Evolutionary conservation across 2,329 filamentous ascomycete species (phyloP), one percentile per base, ranked within the genome.

Genomic region (Nectriaceae sp.): DNA sequence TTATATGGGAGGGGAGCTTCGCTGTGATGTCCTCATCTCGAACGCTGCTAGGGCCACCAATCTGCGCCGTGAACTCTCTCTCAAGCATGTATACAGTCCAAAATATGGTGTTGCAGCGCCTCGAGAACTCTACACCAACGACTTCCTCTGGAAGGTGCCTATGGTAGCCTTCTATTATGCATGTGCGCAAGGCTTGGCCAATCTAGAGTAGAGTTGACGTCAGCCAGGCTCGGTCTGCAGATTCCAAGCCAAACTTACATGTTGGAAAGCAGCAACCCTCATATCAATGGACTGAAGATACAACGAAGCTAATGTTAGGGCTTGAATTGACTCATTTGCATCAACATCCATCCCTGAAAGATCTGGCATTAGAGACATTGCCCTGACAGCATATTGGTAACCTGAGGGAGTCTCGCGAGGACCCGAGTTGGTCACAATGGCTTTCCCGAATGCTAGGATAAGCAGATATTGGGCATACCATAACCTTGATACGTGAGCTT

Each of bases 221-320:
- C 19, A 39, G n/a, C n/a, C 8, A 39, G 10, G 16, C 33, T 37
- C n/a, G n/a, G n/a, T n/a, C n/a, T 16, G 16, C 16, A 11, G 8
- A n/a, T 36, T 36, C 33, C 33, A 15, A 36, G 16, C 16, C 16
- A 6, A 13, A 21, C 65, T 50, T n/a, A 71, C 70, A 44, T 72
- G 67, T 11, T 72, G 68, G 21, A 69, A 71, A 0, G 70, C 70
- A 1, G 66, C 65, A 0, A 69, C 57, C 42, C 70, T 60, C 66
- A 72, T 71, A 15, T 73, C 70, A 2, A 73, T 61, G 1, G 70
- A 72, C 24, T 73, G 70, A 3, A 72, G 63, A 45, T 72, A 73
- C 0, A 73, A 54, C 0, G 70, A 69, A 0, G 63, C 69, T 5
- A 73, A 24, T 0, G 66, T 64, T 0, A 73, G 52, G 0, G 68